These are phyloP conservation scores for Cryphonectria parasitica DNA, from an alignment of 2,329 filamentous ascomycete genomes.

Conservation along the genomic window DNA sequence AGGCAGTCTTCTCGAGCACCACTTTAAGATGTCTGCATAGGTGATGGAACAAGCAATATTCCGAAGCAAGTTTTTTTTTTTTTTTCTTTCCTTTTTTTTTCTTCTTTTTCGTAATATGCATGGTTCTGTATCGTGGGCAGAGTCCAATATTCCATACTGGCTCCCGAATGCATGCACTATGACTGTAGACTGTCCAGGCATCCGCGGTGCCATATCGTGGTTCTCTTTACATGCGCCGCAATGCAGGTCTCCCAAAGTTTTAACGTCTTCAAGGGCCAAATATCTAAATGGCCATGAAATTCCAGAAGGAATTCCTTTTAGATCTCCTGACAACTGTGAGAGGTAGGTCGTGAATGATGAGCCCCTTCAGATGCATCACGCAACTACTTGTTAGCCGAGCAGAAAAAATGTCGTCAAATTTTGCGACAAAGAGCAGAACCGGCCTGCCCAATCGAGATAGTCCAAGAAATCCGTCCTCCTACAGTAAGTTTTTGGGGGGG, in stretches of 20 bases:
- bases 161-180: not conserved
- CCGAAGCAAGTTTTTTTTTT: not conserved
- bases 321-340: not conserved
- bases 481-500: not conserved
- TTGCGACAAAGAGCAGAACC: not conserved
- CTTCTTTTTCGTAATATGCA: not conserved
- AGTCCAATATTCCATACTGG: too few species aligned
- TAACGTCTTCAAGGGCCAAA: not conserved
- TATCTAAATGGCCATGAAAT: not conserved
- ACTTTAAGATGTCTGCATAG: not conserved
- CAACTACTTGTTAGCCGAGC: not conserved
- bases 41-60: not conserved
- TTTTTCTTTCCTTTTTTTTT: too few species aligned
- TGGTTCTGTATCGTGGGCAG: not conserved
- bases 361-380: not conserved
- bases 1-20: not conserved
- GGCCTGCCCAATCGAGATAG: not conserved
- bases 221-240: not conserved
- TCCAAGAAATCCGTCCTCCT: not conserved
- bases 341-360: slow-evolving; percentile 8
- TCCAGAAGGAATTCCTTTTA: too few species aligned
- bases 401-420: not conserved
- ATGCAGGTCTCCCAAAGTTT: not conserved
- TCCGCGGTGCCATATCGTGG: not conserved
- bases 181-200: not conserved